Evolutionary conservation across 345 rosid species (phyloP), one percentile per base, ranked within the genome.

Genomic region (Carallia pectinifolia): DNA sequence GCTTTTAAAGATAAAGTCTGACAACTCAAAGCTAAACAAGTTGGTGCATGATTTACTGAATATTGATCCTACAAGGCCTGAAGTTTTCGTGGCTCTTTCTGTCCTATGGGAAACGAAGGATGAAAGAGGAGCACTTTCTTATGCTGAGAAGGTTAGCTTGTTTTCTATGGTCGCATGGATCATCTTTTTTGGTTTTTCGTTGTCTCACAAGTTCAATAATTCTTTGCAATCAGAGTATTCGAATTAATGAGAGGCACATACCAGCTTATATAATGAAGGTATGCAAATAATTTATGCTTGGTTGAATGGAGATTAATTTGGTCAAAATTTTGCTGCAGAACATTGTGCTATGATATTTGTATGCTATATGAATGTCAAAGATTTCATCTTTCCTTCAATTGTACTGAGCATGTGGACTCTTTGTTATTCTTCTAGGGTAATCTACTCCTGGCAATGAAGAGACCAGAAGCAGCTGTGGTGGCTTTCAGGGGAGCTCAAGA

Each of bases 181-280:
- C 62, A 16, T 68, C 55, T 53, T 59, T 74, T 36, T 67, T 64
- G 30, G 18, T 15, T 63, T 33, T 53, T 62, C 53, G 5, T 53
- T 63, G 58, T 73, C 79, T 77, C 68, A 80, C 74, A 19, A 64
- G 3, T 59, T 64, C 61, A 65, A 52, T 18, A 12, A 44, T 44
- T 56, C 33, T 77, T 62, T 79, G 64, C 62, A 39, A 78, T 64
- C 85, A 95, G 99, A 92, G 99, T 78, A 89, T 89, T 79, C 89
- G 86, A 74, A 84, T 92, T 71, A 93, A 92, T 73, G 99, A 95
- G 81, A 81, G 98, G 77, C 99, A 90, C 81, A 81, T 95, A 78
- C 88, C 94, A 0, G 99, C 91, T 69, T 86, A 92, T 77, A 87
- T 95, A 80, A 88, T 88, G 96, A 92, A 92, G 99, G 99, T 92